Percentiles rank a stretch among this genome's conserved stretches.
Conservation (phyloP, 1,284 basidiomycete species). For the Vanrija sp. region DNA sequence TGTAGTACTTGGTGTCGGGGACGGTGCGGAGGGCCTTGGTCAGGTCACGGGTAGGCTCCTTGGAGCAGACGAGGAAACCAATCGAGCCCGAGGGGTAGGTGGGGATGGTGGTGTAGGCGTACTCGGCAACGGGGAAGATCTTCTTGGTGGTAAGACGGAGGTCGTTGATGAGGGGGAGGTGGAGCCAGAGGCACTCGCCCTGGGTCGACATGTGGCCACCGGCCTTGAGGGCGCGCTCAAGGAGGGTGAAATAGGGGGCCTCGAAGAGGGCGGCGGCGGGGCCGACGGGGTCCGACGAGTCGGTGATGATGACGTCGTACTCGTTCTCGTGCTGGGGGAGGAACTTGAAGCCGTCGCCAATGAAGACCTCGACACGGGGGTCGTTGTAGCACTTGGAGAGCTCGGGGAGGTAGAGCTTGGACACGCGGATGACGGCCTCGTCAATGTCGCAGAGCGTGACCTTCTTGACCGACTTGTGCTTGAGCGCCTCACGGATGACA, state of each 20-base stretch:
- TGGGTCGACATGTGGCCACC: slow-evolving; percentile 96
- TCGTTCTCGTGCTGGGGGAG: slow-evolving; percentile 80
- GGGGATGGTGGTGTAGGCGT: slow-evolving; percentile 95
- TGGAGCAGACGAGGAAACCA: slow-evolving; percentile 88
- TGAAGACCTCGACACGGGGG: slow-evolving; percentile 78
- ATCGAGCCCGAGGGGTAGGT: slow-evolving; percentile 98
- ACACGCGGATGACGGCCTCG: slow-evolving; percentile 94
- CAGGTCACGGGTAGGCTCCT: slow-evolving; percentile 67
- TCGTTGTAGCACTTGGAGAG: slow-evolving; percentile 85
- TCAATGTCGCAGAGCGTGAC: slow-evolving; percentile 98
- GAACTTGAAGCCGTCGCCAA: slow-evolving; percentile 98
- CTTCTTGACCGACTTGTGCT: slow-evolving; percentile 85
- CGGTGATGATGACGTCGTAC: slow-evolving; percentile 98
- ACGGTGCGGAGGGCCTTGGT: slow-evolving; percentile 66
- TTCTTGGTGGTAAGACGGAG: slow-evolving; percentile 68
- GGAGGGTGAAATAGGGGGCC: slow-evolving; percentile 93
- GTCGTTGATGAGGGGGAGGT: slow-evolving; percentile 80
- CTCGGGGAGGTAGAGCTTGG: slow-evolving; percentile 86
- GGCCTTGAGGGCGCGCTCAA: slow-evolving; percentile 81
- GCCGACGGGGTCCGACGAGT: slow-evolving; percentile 97
- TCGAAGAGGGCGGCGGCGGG: slow-evolving; percentile 93
- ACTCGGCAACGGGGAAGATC: slow-evolving; percentile 82
- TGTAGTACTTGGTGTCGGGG: slow-evolving; percentile 78
- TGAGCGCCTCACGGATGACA: slow-evolving; percentile 94
- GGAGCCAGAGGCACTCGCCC: slow-evolving; percentile 94